Evolutionary conservation across 176 grass and related monocot genomes (phyloP), one percentile per base, ranked within the genome.

Genomic region (Triticum urartu): DNA sequence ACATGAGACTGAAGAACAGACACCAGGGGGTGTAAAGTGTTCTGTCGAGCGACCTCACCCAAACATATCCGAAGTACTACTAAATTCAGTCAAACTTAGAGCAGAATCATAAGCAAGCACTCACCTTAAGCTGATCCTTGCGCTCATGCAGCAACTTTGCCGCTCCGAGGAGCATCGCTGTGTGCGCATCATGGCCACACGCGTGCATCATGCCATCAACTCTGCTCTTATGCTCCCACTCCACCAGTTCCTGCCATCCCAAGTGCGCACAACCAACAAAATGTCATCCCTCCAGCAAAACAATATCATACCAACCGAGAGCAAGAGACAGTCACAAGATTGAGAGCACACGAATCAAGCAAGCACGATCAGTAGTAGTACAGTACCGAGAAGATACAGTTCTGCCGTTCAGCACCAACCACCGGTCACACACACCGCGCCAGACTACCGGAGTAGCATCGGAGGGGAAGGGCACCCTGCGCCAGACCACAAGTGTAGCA

Each of bases 221-320:
- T 81, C 89, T 94, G 84, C 97, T 98, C 89, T 85, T 95, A 38
- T 98, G 89, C 61, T 98, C 94, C 94, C 97, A 98, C 17, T 98
- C 97, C 32, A 98, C 90, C 40, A 96, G n/a, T 88, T 98, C 97
- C 97, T 96, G 25, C 5, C 35, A 60, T 18, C 9, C 8, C 74
- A 77, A 33, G 73, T 20, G 6, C 14, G 14, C 34, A 64, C 4
- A 68, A 30, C 59, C 70, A 80, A 64, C 80, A 50, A 38, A 74
- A 68, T 58, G 28, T 65, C 40, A 7, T 39, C 30, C 61, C 47
- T 61, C 43, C 68, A 66, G 6, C 13, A 15, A 15, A 83, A 79
- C 56, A 1, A 65, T 9, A 33, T 72, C 54, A 38, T 34, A 18
- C 67, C 34, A 35, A 9, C 24, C 11, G 8, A 64, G 12, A 68